Evolutionary conservation across 495 filamentous ascomycete species (phyloP).

Genomic region (Lasiosphaeria miniovina): DNA sequence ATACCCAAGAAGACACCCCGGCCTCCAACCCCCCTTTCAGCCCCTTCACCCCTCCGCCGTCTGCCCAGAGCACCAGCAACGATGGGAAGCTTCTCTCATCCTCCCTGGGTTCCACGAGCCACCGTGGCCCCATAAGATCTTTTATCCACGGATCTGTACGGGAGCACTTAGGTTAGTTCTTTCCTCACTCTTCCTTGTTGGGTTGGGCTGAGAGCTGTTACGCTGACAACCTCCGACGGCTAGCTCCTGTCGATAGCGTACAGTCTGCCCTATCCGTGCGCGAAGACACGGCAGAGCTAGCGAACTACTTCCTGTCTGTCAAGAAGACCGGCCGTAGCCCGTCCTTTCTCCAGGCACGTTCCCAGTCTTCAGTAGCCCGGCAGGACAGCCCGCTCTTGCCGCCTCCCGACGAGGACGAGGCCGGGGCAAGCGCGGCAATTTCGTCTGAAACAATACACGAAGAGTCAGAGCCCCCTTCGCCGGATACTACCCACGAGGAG

Average conservation of each 20-base stretch:
- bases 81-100: conserved; percentile 38
- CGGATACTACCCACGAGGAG: conserved; percentile 33
- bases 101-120: conserved; percentile 37
- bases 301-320: conserved; percentile 77
- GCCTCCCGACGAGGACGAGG: conserved; percentile 17
- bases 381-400: conserved; percentile 22
- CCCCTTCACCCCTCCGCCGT: conserved; percentile 16
- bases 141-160: conserved; percentile 75
- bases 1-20: conserved; percentile 28
- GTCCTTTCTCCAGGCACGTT: conserved; percentile 40
- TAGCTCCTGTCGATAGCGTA: conserved; percentile 57
- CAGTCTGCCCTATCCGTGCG: conserved; percentile 76
- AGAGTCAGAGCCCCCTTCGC: conserved; percentile 58
- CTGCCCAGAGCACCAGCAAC: conserved; percentile 10
- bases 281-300: conserved; percentile 88
- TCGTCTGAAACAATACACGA: conserved; percentile 53
- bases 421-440: conserved; percentile 12
- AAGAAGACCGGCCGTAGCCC: conserved; percentile 41
- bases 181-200: conserved; percentile 19
- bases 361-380: conserved; percentile 27
- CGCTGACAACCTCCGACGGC: background rate
- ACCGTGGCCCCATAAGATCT: conserved; percentile 70
- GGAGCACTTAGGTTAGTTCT: conserved; percentile 55
- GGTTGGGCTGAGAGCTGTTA: background rate
- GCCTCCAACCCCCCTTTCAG: conserved; percentile 11